A percentile compares a stretch with the other conserved stretches of the same genome.
Conservation (phyloP, 2,329 filamentous ascomycete genomes). For the Paecilomyces formosus region DNA sequence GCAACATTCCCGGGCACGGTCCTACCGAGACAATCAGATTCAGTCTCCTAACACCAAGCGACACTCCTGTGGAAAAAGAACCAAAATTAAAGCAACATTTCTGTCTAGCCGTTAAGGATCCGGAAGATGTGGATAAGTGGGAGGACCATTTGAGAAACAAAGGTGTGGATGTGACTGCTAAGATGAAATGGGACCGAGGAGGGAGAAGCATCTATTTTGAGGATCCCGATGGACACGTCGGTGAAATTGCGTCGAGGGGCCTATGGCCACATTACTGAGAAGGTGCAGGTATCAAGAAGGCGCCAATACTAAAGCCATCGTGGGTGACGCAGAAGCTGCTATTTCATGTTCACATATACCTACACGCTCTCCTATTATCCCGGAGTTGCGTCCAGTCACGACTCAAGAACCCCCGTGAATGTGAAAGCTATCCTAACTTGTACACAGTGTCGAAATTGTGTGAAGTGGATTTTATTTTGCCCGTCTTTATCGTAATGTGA, state of each 20-base stretch:
- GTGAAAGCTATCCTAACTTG: too few species aligned
- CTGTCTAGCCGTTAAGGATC: conserved; percentile 16
- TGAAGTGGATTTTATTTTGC: too few species aligned
- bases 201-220: conserved; percentile 24
- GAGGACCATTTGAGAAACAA: conserved; percentile 15
- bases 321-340: background rate
- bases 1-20: conserved; percentile 7
- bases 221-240: conserved; percentile 22
- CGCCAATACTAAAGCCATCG: background rate
- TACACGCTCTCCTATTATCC: too few species aligned
- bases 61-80: background rate
- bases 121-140: conserved; percentile 17
- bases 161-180: conserved; percentile 14
- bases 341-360: background rate
- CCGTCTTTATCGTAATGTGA: too few species aligned
- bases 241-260: conserved; percentile 21
- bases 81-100: conserved; percentile 18
- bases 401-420: too few species aligned
- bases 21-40: conserved; percentile 3
- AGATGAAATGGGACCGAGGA: conserved; percentile 19
- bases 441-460: too few species aligned
- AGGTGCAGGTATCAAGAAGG: background rate
- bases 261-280: conserved; percentile 21
- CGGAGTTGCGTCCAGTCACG: too few species aligned
- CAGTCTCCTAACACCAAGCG: background rate